These are phyloP conservation scores for Mycocentrospora acerina DNA, from an alignment of 2,329 filamentous ascomycete species.

Conservation along the genomic window DNA sequence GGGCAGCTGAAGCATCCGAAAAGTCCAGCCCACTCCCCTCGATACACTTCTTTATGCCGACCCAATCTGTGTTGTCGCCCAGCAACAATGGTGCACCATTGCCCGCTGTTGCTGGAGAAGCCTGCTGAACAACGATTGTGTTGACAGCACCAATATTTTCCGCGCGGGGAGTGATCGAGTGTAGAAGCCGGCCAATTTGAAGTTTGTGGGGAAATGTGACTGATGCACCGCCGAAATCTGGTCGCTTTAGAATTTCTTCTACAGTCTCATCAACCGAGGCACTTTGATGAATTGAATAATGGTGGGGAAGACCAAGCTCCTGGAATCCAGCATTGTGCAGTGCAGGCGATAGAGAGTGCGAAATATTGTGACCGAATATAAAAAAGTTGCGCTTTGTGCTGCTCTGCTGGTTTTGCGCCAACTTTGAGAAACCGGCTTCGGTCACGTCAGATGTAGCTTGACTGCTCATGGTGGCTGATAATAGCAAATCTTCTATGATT, in stretches of 20 bases:
- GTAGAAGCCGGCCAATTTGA: constrained; percentile 2
- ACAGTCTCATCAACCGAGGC: constrained; percentile 1
- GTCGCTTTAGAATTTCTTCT: not conserved
- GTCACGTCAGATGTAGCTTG: no score
- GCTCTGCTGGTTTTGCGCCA: no score
- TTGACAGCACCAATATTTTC: constrained; percentile 4
- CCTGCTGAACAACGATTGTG: constrained; percentile 1
- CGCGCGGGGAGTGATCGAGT: constrained; percentile 1
- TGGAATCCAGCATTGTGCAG: constrained; percentile 4
- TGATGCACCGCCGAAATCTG: constrained; percentile 1
- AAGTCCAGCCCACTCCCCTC: not conserved
- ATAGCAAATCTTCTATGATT: no score
- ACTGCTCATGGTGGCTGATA: no score
- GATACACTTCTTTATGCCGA: constrained; percentile 2
- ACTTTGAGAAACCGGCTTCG: no score
- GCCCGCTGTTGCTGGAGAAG: no score
- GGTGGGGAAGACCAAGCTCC: not conserved
- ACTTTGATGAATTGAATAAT: constrained; percentile 3
- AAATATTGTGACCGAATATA: constrained; percentile 6
- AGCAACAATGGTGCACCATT: not conserved
- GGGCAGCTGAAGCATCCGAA: not conserved
- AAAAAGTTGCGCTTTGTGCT: constrained; percentile 2
- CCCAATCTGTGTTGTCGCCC: constrained; percentile 6
- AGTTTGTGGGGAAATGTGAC: constrained; percentile 6
- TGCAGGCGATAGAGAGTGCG: constrained; percentile 1